A percentile compares a stretch with the other conserved stretches of the same genome.
Evolutionary conservation across 139 green algal species (phyloP).

Genomic region (Limnomonas spitsbergensis): DNA sequence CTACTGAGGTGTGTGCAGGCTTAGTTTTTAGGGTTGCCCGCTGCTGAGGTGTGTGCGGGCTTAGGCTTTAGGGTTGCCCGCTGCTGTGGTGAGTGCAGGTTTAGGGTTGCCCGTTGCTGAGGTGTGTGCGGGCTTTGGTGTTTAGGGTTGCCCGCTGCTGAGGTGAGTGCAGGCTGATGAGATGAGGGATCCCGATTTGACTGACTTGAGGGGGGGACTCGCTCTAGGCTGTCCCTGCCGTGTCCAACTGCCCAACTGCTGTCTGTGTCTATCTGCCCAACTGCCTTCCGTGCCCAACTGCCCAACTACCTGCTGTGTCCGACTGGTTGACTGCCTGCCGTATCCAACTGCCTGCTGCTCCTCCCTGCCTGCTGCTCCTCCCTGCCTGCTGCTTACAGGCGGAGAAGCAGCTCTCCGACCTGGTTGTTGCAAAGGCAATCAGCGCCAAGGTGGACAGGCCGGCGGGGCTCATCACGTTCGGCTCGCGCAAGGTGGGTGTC

Average conservation of each 20-base stretch:
- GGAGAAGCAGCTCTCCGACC: conserved; percentile 86
- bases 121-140: conserved; percentile 58
- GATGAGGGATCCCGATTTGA: no score
- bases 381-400: conserved; percentile 62
- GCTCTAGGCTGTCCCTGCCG: no score
- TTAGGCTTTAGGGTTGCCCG: conserved; percentile 77
- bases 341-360: no score
- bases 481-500: conserved; percentile 3
- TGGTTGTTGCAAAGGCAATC: conserved; percentile 83
- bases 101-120: conserved; percentile 74
- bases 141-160: conserved; percentile 69
- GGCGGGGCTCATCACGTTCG: conserved; percentile 81
- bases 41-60: conserved; percentile 63
- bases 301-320: no score
- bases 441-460: conserved; percentile 84
- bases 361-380: no score
- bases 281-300: no score
- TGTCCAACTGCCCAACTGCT: no score
- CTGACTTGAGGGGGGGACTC: no score
- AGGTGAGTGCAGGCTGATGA: no score
- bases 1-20: conserved; percentile 63
- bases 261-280: no score
- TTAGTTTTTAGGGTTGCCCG: conserved; percentile 78
- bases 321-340: no score
- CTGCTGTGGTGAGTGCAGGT: conserved; percentile 63